Conservation (phyloP, 192 early-diverging fungal genomes). For the Backusella tarrabulga region DNA sequence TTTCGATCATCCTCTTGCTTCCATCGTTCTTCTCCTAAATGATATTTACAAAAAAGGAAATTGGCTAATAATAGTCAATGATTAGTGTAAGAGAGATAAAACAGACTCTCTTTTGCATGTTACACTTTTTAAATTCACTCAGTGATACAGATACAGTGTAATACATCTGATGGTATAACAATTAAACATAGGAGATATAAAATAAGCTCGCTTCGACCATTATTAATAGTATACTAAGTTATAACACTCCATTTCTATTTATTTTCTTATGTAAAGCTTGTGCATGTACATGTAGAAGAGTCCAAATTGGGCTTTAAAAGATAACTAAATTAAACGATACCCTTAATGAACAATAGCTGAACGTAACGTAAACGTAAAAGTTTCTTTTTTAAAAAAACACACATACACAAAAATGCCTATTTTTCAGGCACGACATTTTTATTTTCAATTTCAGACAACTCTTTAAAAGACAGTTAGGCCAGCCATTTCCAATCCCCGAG, state of each 20-base stretch:
- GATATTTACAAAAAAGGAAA: neutral
- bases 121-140: neutral
- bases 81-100: neutral
- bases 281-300: neutral
- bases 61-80: neutral
- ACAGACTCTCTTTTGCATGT: neutral
- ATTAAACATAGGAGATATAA: no score
- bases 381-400: neutral
- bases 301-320: neutral
- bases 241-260: neutral
- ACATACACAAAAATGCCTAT: neutral
- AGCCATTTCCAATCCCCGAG: neutral
- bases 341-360: neutral
- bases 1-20: neutral
- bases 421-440: neutral
- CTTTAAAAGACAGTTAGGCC: neutral
- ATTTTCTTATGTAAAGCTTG: neutral
- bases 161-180: neutral
- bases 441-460: neutral
- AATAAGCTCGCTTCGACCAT: no score
- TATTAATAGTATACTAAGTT: no score
- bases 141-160: neutral
- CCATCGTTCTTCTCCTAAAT: neutral
- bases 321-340: neutral
- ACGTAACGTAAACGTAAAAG: neutral